These are phyloP conservation scores for Adansonia gregorii DNA, from an alignment of 441 rosid species.

Conservation along the genomic window DNA sequence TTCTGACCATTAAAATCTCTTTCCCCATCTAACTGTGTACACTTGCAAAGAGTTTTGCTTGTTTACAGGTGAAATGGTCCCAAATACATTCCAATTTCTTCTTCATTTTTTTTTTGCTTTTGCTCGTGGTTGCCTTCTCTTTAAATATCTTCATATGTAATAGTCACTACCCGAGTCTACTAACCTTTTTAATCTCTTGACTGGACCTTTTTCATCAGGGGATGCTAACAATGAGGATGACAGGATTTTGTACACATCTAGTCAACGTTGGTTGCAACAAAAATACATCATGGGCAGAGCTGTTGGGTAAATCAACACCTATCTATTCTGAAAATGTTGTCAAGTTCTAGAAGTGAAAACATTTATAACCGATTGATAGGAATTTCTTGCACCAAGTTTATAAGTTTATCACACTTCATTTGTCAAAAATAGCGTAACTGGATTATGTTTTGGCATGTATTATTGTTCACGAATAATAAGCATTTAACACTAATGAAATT, in stretches of 20 bases:
- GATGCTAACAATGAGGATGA: conserved; percentile 48
- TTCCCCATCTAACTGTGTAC: neutral
- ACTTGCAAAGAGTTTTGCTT: neutral
- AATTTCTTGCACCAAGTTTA: neutral
- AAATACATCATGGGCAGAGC: conserved; percentile 62
- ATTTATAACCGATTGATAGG: neutral
- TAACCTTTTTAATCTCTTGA: conserved; percentile 17
- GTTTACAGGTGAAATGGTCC: neutral
- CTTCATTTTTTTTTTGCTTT: neutral
- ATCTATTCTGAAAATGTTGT: neutral
- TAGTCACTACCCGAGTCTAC: conserved; percentile 8
- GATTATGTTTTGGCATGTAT: neutral
- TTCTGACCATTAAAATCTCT: neutral
- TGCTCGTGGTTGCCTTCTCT: neutral
- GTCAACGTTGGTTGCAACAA: conserved; percentile 55
- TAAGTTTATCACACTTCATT: neutral
- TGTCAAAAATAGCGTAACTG: neutral
- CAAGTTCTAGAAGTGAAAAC: neutral
- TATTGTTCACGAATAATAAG: neutral
- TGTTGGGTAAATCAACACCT: conserved; percentile 47
- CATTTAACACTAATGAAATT: neutral
- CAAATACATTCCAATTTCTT: neutral
- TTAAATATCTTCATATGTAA: neutral
- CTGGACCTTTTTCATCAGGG: conserved; percentile 41
- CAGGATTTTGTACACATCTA: conserved; percentile 44